Percentiles rank a stretch among this genome's conserved stretches.
Evolutionary conservation across 495 filamentous ascomycete species (phyloP).

Genomic region (Rostrohypoxylon terebratum): DNA sequence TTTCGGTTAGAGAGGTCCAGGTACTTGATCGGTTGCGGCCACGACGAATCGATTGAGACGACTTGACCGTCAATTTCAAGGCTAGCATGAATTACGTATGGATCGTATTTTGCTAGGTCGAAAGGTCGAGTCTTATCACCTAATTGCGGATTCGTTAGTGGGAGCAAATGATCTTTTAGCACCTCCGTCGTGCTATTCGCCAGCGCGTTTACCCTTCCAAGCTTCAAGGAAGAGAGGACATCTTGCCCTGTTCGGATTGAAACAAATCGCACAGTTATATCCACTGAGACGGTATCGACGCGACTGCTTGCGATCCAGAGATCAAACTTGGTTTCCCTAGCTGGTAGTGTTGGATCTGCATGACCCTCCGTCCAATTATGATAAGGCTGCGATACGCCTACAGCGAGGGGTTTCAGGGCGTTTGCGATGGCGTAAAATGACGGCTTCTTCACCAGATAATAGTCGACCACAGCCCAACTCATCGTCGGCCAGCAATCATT

Average conservation of each 20-base stretch:
- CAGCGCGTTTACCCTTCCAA: constrained; percentile 61
- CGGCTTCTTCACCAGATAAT: constrained; percentile 78
- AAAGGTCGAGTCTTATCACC: constrained; percentile 44
- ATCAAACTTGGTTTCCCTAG: constrained; percentile 66
- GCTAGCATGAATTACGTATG: constrained; percentile 62
- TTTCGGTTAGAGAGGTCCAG: constrained; percentile 66
- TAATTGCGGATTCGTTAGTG: not conserved
- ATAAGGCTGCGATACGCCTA: constrained; percentile 74
- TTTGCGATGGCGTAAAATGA: constrained; percentile 81
- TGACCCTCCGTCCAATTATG: constrained; percentile 68
- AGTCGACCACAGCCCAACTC: constrained; percentile 83
- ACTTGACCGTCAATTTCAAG: constrained; percentile 58
- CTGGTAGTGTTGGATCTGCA: constrained; percentile 60
- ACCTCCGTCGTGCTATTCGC: constrained; percentile 78
- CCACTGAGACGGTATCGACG: constrained; percentile 57
- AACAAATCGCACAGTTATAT: constrained; percentile 70
- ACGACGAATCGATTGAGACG: constrained; percentile 74
- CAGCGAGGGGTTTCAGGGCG: constrained; percentile 71
- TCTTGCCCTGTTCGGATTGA: constrained; percentile 73
- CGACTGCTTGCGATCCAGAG: constrained; percentile 76
- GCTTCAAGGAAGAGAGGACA: constrained; percentile 55
- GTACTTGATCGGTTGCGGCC: constrained; percentile 88
- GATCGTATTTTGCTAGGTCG: constrained; percentile 55
- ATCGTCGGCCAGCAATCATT: constrained; percentile 93
- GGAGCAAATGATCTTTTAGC: constrained; percentile 49